Percentiles rank a stretch among this genome's conserved stretches.
phyloP scores from a whole-genome alignment of 352 stramenopile species.

The Pythium biforme region DNA sequence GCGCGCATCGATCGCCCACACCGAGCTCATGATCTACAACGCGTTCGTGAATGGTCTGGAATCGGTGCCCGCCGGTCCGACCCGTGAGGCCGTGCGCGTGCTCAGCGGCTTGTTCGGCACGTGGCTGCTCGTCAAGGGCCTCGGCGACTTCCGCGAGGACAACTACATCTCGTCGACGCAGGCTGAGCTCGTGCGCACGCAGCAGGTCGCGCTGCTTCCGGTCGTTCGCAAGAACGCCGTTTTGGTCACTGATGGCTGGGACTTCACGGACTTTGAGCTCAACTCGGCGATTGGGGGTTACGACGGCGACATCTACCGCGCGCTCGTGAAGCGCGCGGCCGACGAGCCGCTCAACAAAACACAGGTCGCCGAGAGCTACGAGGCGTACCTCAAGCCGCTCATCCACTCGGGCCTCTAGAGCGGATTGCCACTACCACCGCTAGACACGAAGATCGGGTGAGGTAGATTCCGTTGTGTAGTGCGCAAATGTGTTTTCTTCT shows the following conservation, averaged over 20 bases:
- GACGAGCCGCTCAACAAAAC: conserved; percentile 64
- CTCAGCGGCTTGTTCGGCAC: conserved; percentile 46
- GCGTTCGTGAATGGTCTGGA: conserved; percentile 32
- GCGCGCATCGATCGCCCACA: conserved; percentile 42
- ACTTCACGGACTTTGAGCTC: conserved; percentile 57
- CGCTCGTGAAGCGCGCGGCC: conserved; percentile 41
- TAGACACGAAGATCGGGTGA: no score
- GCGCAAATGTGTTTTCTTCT: no score
- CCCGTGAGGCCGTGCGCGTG: conserved; percentile 28
- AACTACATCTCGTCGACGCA: conserved; percentile 56
- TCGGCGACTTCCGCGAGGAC: conserved; percentile 55
- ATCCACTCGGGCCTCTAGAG: conserved; percentile 28
- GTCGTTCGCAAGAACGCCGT: conserved; percentile 47
- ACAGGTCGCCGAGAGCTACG: conserved; percentile 54
- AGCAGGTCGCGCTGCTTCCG: conserved; percentile 36
- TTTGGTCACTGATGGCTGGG: conserved; percentile 42
- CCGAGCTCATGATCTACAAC: conserved; percentile 47
- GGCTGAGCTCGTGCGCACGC: conserved; percentile 34
- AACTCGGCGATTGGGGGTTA: conserved; percentile 67
- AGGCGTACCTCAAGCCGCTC: conserved; percentile 41
- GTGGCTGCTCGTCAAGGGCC: conserved; percentile 43
- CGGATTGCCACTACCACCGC: no score
- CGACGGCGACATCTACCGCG: conserved; percentile 68
- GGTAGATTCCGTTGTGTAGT: no score
- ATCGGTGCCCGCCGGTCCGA: conserved; percentile 26